phyloP scores from a whole-genome alignment of 768 basidiomycete genomes.

The Psilocybe azurescens region DNA sequence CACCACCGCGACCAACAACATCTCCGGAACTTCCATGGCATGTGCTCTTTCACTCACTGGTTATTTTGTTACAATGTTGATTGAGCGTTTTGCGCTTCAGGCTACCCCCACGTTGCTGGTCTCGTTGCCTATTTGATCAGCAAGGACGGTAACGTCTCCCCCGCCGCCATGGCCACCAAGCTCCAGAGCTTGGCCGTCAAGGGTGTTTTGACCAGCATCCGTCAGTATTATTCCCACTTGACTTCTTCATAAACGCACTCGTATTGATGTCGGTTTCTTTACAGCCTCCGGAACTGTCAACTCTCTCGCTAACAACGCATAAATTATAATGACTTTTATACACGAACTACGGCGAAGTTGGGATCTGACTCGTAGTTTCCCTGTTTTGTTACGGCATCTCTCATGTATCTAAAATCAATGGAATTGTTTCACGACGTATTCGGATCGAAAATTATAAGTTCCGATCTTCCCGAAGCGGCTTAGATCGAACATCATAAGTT shows the following conservation, averaged over 20 bases:
- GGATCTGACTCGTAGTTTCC: background rate
- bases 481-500: no score
- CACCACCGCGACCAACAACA: constrained; percentile 28
- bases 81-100: constrained; percentile 16
- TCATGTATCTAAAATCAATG: background rate
- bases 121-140: constrained; percentile 42
- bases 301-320: constrained; percentile 30
- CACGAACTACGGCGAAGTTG: background rate
- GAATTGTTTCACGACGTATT: no score
- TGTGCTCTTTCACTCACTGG: background rate
- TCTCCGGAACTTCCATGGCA: constrained; percentile 36
- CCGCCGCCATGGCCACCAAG: constrained; percentile 31
- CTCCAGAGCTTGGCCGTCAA: constrained; percentile 32
- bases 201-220: constrained; percentile 32
- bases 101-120: constrained; percentile 46
- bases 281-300: constrained; percentile 33
- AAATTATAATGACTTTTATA: constrained; percentile 1
- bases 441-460: no score
- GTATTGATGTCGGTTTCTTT: background rate
- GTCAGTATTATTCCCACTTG: constrained; percentile 21
- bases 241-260: background rate
- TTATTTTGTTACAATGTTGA: background rate
- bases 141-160: constrained; percentile 34
- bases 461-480: no score
- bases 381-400: background rate